A percentile compares a stretch with the other conserved stretches of the same genome.
These are phyloP conservation scores for Hypoxylon sp. DNA, from an alignment of 2,329 filamentous ascomycete species.

Conservation along the genomic window DNA sequence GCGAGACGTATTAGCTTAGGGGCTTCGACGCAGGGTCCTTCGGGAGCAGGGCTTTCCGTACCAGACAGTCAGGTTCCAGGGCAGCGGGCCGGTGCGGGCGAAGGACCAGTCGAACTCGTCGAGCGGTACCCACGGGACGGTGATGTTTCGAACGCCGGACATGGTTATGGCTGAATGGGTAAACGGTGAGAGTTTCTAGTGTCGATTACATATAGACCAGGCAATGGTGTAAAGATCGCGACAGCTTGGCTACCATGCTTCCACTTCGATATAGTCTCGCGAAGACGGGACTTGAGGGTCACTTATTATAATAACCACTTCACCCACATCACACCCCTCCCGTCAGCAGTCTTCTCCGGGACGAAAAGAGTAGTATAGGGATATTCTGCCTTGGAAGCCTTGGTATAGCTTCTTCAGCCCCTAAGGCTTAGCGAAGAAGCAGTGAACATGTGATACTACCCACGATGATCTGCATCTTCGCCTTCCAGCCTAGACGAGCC, in stretches of 20 bases:
- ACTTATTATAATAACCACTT: not conserved
- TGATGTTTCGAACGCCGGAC: slow-evolving; percentile 27
- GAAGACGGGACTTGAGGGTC: not conserved
- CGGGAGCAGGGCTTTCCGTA: slow-evolving; percentile 1
- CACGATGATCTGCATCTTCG: slow-evolving; percentile 3
- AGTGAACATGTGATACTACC: not conserved
- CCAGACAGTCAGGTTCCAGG: slow-evolving; percentile 29
- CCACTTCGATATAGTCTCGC: not conserved
- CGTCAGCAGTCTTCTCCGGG: not conserved
- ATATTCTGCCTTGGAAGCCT: not conserved
- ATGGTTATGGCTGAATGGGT: slow-evolving; percentile 2
- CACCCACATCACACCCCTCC: not conserved
- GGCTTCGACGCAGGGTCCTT: not conserved
- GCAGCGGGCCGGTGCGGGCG: slow-evolving; percentile 20
- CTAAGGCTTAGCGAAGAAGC: not conserved
- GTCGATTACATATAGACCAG: not conserved
- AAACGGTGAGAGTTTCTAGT: not conserved
- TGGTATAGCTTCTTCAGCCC: not conserved
- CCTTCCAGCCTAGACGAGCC: slow-evolving; percentile 3
- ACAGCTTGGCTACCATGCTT: not conserved
- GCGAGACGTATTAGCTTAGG: not conserved
- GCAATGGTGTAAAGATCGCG: too few relatives aligned
- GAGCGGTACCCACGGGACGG: slow-evolving; percentile 28
- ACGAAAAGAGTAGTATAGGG: not conserved
- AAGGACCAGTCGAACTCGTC: slow-evolving; percentile 31